Percentiles rank a stretch among this genome's conserved stretches.
These are phyloP conservation scores for Ogataea dorogensis DNA, from an alignment of 805 yeast genomes.

Conservation along the genomic window DNA sequence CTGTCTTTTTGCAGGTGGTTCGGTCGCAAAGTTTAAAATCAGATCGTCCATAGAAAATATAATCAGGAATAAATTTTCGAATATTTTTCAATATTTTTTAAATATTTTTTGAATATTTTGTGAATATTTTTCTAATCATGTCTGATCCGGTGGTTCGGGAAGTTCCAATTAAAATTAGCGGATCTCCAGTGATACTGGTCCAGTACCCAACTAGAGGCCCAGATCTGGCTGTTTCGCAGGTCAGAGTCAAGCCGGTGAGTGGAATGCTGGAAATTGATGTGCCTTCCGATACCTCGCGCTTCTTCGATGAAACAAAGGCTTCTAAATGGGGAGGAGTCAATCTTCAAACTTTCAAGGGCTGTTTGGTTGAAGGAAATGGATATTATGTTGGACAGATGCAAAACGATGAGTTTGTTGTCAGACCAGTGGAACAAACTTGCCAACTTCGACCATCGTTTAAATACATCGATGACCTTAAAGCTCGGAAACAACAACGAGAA, in stretches of 20 bases:
- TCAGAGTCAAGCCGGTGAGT: slow-evolving; percentile 56
- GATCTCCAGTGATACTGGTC: slow-evolving; percentile 22
- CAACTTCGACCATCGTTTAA: slow-evolving; percentile 82
- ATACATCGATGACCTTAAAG: slow-evolving; percentile 60
- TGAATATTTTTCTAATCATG: slow-evolving; percentile 7
- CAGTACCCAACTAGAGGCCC: slow-evolving; percentile 33
- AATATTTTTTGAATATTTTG: slow-evolving; percentile 9
- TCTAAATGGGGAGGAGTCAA: slow-evolving; percentile 62
- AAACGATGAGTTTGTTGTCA: slow-evolving; percentile 55
- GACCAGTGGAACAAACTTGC: slow-evolving; percentile 63
- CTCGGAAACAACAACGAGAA: slow-evolving; percentile 40
- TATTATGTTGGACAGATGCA: slow-evolving; percentile 42
- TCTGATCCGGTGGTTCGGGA: slow-evolving; percentile 59
- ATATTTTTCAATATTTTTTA: slow-evolving; percentile 9
- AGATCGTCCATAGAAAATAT: slow-evolving; percentile 49
- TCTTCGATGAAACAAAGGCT: slow-evolving; percentile 63
- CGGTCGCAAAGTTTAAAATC: slow-evolving; percentile 66
- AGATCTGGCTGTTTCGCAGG: slow-evolving; percentile 34
- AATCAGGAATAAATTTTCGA: slow-evolving; percentile 1
- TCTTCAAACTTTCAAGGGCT: slow-evolving; percentile 69
- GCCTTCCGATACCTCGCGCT: slow-evolving; percentile 66
- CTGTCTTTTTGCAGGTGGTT: slow-evolving; percentile 19
- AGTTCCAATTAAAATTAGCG: slow-evolving; percentile 45
- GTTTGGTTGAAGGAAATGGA: slow-evolving; percentile 53
- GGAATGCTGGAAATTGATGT: slow-evolving; percentile 71